phyloP scores from a whole-genome alignment of 2,329 filamentous ascomycete species.

The Coniochaeta sp. region DNA sequence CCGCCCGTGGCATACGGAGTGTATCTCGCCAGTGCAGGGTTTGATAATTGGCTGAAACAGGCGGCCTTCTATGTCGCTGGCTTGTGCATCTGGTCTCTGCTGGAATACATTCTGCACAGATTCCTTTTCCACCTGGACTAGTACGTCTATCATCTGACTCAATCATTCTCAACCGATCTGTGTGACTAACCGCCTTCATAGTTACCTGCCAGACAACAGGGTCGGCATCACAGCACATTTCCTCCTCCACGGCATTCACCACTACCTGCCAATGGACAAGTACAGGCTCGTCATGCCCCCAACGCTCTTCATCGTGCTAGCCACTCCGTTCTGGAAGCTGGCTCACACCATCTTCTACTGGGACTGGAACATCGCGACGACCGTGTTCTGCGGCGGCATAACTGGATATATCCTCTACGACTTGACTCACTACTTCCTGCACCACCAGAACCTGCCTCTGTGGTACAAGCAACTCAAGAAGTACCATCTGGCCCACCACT shows the following conservation, averaged over 20 bases:
- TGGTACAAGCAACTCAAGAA: constrained; percentile 95
- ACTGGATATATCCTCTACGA: constrained; percentile 97
- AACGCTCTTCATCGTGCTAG: constrained; percentile 74
- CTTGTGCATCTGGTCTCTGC: constrained; percentile 74
- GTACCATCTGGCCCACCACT: constrained; percentile 95
- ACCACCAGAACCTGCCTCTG: constrained; percentile 83
- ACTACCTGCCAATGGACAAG: constrained; percentile 99
- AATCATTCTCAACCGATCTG: not conserved
- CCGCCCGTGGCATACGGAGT: constrained; percentile 72
- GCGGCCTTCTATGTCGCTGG: constrained; percentile 62
- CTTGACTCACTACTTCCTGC: constrained; percentile 96
- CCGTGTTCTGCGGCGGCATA: constrained; percentile 80
- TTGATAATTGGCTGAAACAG: constrained; percentile 39
- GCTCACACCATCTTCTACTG: constrained; percentile 76
- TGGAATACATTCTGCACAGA: constrained; percentile 84
- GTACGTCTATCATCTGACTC: constrained; percentile 43
- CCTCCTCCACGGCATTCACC: constrained; percentile 90
- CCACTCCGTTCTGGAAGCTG: constrained; percentile 85
- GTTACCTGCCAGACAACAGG: constrained; percentile 84
- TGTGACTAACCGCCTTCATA: constrained; percentile 24
- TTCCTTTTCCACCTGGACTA: constrained; percentile 91
- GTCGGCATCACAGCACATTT: constrained; percentile 85
- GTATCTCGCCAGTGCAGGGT: constrained; percentile 53
- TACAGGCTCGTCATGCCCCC: constrained; percentile 97
- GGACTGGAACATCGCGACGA: constrained; percentile 74